These are phyloP conservation scores for Coemansia sp. DNA, from an alignment of 192 early-diverging fungal genomes.

Conservation along the genomic window DNA sequence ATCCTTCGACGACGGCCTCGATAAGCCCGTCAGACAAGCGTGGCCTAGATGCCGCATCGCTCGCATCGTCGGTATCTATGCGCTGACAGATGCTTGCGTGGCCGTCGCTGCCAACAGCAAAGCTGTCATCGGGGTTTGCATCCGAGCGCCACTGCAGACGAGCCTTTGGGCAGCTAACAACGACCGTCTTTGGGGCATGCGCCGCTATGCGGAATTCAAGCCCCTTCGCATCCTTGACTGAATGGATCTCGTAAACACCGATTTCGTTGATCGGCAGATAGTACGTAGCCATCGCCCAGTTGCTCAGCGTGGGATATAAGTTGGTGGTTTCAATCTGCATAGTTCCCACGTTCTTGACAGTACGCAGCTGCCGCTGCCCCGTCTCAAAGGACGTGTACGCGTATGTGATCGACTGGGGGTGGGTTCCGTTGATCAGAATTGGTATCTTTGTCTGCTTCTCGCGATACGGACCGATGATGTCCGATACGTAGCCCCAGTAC, in stretches of 20 bases:
- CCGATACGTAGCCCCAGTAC: slow-evolving; percentile 27
- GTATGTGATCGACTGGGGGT: slow-evolving; percentile 42
- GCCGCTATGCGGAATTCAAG: slow-evolving; percentile 44
- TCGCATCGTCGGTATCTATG: slow-evolving; percentile 3
- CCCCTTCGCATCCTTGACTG: slow-evolving; percentile 43
- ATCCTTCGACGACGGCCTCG: slow-evolving; percentile 44
- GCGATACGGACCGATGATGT: slow-evolving; percentile 13
- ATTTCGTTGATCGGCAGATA: slow-evolving; percentile 34
- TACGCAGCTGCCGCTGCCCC: slow-evolving; percentile 30
- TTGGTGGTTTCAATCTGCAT: slow-evolving; percentile 28
- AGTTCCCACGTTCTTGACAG: slow-evolving; percentile 27
- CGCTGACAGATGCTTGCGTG: slow-evolving; percentile 54
- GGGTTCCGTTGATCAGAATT: slow-evolving; percentile 52
- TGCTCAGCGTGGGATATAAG: slow-evolving; percentile 35
- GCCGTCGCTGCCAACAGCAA: slow-evolving; percentile 41
- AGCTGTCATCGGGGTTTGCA: slow-evolving; percentile 15
- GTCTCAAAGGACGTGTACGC: slow-evolving; percentile 46
- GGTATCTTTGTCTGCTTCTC: slow-evolving; percentile 30
- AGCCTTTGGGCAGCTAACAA: slow-evolving; percentile 43
- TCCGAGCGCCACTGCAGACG: slow-evolving; percentile 39
- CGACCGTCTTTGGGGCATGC: slow-evolving; percentile 41
- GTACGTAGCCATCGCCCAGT: slow-evolving; percentile 52
- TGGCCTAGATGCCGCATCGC: background rate
- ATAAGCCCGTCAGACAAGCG: slow-evolving; percentile 21
- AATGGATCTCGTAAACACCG: slow-evolving; percentile 46